phyloP scores from a whole-genome alignment of 768 basidiomycete genomes.

The Brasilioporus rufonigricans region DNA sequence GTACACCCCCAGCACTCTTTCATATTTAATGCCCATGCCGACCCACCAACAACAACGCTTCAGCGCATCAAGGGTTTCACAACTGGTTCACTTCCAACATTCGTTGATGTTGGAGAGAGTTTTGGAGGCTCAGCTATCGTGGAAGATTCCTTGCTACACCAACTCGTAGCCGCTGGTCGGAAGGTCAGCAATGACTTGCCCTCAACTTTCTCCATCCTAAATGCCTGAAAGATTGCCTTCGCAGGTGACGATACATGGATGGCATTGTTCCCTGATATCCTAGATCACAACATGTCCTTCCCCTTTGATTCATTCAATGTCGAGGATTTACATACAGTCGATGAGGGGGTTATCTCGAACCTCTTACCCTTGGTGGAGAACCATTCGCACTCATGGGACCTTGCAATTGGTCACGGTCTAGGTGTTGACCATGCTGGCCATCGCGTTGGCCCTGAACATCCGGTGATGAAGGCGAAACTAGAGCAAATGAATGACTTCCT shows the following conservation, averaged over 20 bases:
- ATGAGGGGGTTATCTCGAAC: constrained; percentile 82
- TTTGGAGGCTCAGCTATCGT: constrained; percentile 84
- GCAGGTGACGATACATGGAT: constrained; percentile 99
- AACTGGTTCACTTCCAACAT: constrained; percentile 93
- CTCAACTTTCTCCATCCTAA: background rate
- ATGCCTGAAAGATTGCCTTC: constrained; percentile 62
- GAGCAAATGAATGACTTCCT: constrained; percentile 86
- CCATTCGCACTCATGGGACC: constrained; percentile 63
- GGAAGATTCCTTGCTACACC: constrained; percentile 87
- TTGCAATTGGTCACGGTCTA: constrained; percentile 89
- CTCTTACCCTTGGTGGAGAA: constrained; percentile 75
- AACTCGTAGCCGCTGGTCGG: constrained; percentile 57
- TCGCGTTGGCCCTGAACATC: constrained; percentile 86
- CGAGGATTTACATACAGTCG: constrained; percentile 95
- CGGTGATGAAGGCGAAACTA: constrained; percentile 82
- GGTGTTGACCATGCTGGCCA: constrained; percentile 98
- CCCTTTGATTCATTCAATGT: constrained; percentile 98
- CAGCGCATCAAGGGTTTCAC: constrained; percentile 95
- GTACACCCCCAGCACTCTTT: constrained; percentile 69
- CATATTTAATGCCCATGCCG: constrained; percentile 85
- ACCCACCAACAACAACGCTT: constrained; percentile 93
- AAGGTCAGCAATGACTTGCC: constrained; percentile 40
- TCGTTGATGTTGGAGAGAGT: constrained; percentile 90
- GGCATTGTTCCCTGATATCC: constrained; percentile 76
- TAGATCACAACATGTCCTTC: constrained; percentile 69